phyloP scores from a whole-genome alignment of 345 rosid species.

The Eucalyptus guilfoylei region DNA sequence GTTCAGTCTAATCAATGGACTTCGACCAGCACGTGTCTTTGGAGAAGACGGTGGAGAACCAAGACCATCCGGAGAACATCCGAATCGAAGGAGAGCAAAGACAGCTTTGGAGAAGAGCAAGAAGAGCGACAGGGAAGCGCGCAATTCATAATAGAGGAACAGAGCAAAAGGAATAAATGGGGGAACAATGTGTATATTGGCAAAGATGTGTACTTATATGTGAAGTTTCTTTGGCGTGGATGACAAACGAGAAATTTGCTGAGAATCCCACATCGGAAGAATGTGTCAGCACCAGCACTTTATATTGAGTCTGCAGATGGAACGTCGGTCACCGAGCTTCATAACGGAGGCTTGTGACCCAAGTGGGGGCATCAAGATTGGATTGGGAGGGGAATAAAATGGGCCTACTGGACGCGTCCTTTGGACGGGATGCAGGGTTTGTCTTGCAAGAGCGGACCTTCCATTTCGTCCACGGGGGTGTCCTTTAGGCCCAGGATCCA shows the following conservation, averaged over 20 bases:
- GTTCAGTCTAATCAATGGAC: conserved; percentile 21
- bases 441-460: too few relatives aligned
- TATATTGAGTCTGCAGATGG: neutral
- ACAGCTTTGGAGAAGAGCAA: conserved; percentile 36
- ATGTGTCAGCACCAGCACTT: fast-evolving
- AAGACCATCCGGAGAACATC: conserved; percentile 16
- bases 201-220: neutral
- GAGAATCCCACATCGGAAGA: neutral
- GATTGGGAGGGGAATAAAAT: fast-evolving
- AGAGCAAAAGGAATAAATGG: neutral
- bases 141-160: neutral
- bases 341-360: neutral
- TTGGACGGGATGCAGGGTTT: too few relatives aligned
- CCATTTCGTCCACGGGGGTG: too few relatives aligned
- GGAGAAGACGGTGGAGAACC: conserved; percentile 61
- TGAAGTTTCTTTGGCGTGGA: neutral
- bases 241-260: neutral
- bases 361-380: neutral
- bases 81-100: conserved; percentile 28
- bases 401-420: fast-evolving
- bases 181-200: neutral
- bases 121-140: conserved; percentile 54
- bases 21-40: conserved; percentile 81
- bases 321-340: fast-evolving
- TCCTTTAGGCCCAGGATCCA: too few relatives aligned